Percentiles rank a stretch among this genome's conserved stretches.
Conservation (phyloP, 2,329 filamentous ascomycete species). For the Sporothrix mexicana region DNA sequence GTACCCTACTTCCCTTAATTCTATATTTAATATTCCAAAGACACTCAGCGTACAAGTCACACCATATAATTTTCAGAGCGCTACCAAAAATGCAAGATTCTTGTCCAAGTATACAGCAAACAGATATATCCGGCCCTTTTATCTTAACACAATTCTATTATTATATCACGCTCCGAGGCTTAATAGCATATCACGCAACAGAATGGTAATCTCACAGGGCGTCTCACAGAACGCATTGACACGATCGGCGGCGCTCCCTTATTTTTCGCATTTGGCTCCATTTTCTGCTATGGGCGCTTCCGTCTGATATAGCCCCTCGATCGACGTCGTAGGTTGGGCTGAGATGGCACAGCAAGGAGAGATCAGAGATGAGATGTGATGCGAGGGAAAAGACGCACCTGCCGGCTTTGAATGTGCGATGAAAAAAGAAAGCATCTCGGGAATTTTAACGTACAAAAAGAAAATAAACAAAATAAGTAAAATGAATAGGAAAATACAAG, state of each 20-base stretch:
- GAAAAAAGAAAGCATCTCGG: neutral
- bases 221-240: slow-evolving; percentile 8
- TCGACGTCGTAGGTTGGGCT: slow-evolving; percentile 2
- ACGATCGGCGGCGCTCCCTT: neutral
- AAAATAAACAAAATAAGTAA: neutral
- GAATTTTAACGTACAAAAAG: no score
- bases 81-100: neutral
- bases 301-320: slow-evolving; percentile 12
- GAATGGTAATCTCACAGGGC: neutral
- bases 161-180: neutral
- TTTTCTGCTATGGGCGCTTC: slow-evolving; percentile 14
- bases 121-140: slow-evolving; percentile 18
- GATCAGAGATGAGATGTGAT: neutral
- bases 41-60: neutral
- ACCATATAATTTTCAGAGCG: neutral
- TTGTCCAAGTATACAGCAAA: neutral
- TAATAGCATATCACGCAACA: neutral
- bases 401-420: neutral
- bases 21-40: neutral
- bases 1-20: neutral
- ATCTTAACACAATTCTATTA: neutral
- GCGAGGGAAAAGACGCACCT: neutral
- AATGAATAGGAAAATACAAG: neutral
- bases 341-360: neutral
- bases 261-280: neutral